Evolutionary conservation across 1,284 basidiomycete genomes (phyloP), one percentile per base, ranked within the genome.

Genomic region (Marasmius fiardii): DNA sequence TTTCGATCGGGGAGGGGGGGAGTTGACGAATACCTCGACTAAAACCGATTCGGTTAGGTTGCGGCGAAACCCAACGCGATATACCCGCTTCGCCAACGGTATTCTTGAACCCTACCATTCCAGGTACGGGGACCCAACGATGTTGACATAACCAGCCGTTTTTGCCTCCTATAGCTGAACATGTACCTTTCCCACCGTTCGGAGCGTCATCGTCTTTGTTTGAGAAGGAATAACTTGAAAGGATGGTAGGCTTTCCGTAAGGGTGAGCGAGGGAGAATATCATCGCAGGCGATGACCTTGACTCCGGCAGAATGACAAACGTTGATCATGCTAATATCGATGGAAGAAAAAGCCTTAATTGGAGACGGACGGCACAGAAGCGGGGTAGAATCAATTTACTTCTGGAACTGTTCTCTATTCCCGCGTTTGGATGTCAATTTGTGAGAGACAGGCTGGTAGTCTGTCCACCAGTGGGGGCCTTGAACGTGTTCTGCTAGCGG

Each of bases 381-480:
- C n/a, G n/a, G n/a, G n/a, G n/a, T n/a, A n/a, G 21, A 45, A 16
- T 23, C 14, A n/a, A 52, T 69, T 24, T 26, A 73, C 72, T 58
- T 71, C 55, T 67, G 63, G 62, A 79, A 84, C 58, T 84, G 80
- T 1, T 65, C 48, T n/a, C 80, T 73, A 58, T 79, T 73, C 5
- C 83, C 85, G 1, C 81, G 80, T 64, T 86, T 86, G 2, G 80
- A 83, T 1, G 75, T 81, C 50, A 86, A 63, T 28, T 55, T 83
- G 63, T 85, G 86, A 0, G 83, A 85, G 1, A 86, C 83, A 3
- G 83, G 81, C 61, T 87, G 85, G 63, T 87, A 86, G 64, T 86
- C 83, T 0, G 84, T 86, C 84, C 83, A 86, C 84, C 85, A 86
- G 62, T 84, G 74, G 6, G 66, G 23, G 8, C 83, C 83, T 21